Evolutionary conservation across 2,329 filamentous ascomycete species (phyloP).

Genomic region (Ascochyta koolunga): DNA sequence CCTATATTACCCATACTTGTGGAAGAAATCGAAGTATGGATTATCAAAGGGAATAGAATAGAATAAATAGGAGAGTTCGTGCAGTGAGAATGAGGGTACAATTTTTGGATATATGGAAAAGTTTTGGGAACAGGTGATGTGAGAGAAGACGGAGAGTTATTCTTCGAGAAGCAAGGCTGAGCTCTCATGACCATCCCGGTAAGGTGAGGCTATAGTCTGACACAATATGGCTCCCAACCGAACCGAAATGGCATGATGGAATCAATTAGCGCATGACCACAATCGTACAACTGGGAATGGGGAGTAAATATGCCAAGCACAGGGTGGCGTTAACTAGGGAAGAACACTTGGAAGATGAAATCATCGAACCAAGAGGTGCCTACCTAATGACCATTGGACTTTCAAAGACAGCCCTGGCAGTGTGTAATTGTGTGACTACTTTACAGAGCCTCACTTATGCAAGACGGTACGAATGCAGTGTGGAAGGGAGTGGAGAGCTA

Average conservation of each 20-base stretch:
- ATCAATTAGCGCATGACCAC: neutral
- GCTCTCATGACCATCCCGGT: neutral
- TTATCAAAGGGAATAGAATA: neutral
- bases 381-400: slow-evolving; percentile 12
- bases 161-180: neutral
- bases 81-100: neutral
- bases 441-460: slow-evolving; percentile 2
- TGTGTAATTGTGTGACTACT: neutral
- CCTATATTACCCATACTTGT: slow-evolving; percentile 29
- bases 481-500: slow-evolving; percentile 3
- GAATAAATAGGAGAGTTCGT: neutral
- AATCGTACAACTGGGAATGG: neutral
- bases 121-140: neutral
- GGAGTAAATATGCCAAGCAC: slow-evolving; percentile 7
- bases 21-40: neutral
- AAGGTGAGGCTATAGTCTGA: neutral
- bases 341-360: neutral
- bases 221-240: neutral
- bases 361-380: neutral
- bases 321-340: slow-evolving; percentile 5
- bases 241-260: neutral
- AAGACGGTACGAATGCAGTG: slow-evolving; percentile 18
- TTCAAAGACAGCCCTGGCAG: neutral
- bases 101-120: neutral
- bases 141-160: neutral